A percentile compares a stretch with the other conserved stretches of the same genome.
These are phyloP conservation scores for Clathrus columnatus DNA, from an alignment of 768 basidiomycete genomes.

Conservation along the genomic window DNA sequence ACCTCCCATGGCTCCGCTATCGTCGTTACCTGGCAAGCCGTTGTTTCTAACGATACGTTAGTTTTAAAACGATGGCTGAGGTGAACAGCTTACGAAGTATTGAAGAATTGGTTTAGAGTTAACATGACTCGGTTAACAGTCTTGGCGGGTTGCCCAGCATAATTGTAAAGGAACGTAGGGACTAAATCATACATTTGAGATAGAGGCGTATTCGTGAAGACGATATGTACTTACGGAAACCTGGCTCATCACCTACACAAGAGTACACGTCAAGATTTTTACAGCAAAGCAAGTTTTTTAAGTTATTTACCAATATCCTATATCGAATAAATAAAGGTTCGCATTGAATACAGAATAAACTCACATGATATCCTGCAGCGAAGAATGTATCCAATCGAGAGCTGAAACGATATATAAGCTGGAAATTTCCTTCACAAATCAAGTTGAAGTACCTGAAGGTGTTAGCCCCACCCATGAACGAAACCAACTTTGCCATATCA, in stretches of 20 bases:
- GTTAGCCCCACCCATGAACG: conserved; percentile 11
- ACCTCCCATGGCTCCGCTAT: conserved; percentile 11
- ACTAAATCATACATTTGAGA: neutral
- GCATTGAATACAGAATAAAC: neutral
- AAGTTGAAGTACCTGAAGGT: conserved; percentile 8
- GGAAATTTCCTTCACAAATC: neutral
- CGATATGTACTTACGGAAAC: conserved; percentile 8
- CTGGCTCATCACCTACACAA: conserved; percentile 7
- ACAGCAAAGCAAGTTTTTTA: too few relatives aligned
- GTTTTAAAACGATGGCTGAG: neutral
- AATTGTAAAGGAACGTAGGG: conserved; percentile 15
- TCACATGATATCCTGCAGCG: conserved; percentile 7
- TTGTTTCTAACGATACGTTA: neutral
- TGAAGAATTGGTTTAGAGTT: conserved; percentile 6
- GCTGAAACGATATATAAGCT: neutral
- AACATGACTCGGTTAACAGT: conserved; percentile 15
- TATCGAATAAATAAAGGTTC: neutral
- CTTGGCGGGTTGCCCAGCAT: conserved; percentile 14
- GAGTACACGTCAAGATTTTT: neutral
- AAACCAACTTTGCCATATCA: conserved; percentile 13
- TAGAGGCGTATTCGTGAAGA: neutral
- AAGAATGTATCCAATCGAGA: conserved; percentile 14
- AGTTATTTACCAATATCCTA: conserved; percentile 8
- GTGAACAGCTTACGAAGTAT: neutral
- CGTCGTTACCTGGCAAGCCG: conserved; percentile 16